Base-by-base conservation (phyloP, 2,329 filamentous ascomycete genomes). In the Plenodomus biglobosus region DNA sequence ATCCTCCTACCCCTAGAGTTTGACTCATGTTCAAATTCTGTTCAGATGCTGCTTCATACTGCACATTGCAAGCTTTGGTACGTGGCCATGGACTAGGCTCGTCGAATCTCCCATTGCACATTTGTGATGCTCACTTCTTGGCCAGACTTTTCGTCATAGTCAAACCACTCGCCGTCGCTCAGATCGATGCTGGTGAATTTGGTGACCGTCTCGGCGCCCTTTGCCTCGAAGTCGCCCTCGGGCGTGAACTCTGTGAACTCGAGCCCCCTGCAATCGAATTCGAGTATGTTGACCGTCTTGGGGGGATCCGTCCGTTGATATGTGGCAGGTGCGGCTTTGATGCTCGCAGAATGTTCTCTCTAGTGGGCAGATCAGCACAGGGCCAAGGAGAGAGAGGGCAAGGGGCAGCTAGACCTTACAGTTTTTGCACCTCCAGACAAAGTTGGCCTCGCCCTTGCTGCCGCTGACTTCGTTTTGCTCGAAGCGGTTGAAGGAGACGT, bases 341-440 rank as follows among this genome's bases (percentile, higher is more conserved):
- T 91, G 34, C 85, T 87, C 45, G 92, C 92, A 24, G 91, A 91
- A 16, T 90, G 90, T 71, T 94, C 88, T 72, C 88, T 81, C 89
- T 92, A 38, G 6, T 18, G n/a, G 15, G 8, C 2, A 7, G 16
- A 30, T 63, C 43, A 62, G 52, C 13, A 15, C n/a, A 22, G 17
- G 7, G 27, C 15, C 13, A 15, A 7, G 8, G 16, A 10, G 16
- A 15, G 16, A 24, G 20, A 10, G 7, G 17, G 21, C 40, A 19
- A n/a, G 36, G 55, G 64, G 55, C 44, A 56, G 54, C 61, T 50
- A 54, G 59, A 94, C 91, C 83, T 94, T 95, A 85, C 94, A 99
- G 70, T 94, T 92, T 75, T 95, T 96, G 81, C 94, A 99, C 73
- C 85, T 92, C 92, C 94, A 99, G n/a, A 99, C 94, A 73, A 99